These are phyloP conservation scores for Kodamaea neixiangensis DNA, from an alignment of 805 yeast genomes.

Conservation along the genomic window DNA sequence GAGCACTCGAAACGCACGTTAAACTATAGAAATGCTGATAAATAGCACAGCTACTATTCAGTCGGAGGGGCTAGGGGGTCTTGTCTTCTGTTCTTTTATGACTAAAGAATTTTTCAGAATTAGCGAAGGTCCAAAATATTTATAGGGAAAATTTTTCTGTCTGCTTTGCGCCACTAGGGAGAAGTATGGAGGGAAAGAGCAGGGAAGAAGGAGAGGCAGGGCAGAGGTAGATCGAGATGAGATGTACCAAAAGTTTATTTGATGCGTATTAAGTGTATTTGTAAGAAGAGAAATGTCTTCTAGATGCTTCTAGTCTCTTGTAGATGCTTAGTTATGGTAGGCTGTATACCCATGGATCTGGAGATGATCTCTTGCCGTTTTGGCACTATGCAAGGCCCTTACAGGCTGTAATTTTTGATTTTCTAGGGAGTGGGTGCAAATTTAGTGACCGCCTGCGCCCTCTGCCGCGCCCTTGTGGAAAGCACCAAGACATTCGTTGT, in stretches of 20 bases:
- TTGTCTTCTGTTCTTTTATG: neutral
- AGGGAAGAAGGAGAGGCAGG: neutral
- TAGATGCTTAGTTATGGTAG: too few relatives aligned
- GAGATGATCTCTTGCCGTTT: too few relatives aligned
- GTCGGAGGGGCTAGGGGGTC: neutral
- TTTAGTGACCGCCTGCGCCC: neutral
- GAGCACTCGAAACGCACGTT: neutral
- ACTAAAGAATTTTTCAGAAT: neutral
- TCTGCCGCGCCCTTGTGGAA: neutral
- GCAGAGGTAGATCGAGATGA: too few relatives aligned
- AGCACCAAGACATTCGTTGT: neutral
- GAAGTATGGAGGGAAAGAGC: neutral
- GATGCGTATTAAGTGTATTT: too few relatives aligned
- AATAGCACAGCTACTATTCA: neutral
- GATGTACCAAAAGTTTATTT: too few relatives aligned
- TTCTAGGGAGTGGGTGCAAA: neutral
- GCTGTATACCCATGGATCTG: too few relatives aligned
- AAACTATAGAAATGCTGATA: neutral
- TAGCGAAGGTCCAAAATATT: neutral
- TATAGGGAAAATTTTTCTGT: constrained; percentile 4
- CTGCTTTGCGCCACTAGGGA: neutral
- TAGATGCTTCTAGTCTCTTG: too few relatives aligned
- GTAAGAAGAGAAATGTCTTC: too few relatives aligned
- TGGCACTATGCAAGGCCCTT: too few relatives aligned
- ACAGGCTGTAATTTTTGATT: too few relatives aligned